Base-by-base conservation (phyloP, 805 yeast species). In the Teunomyces lycoperdinae region DNA sequence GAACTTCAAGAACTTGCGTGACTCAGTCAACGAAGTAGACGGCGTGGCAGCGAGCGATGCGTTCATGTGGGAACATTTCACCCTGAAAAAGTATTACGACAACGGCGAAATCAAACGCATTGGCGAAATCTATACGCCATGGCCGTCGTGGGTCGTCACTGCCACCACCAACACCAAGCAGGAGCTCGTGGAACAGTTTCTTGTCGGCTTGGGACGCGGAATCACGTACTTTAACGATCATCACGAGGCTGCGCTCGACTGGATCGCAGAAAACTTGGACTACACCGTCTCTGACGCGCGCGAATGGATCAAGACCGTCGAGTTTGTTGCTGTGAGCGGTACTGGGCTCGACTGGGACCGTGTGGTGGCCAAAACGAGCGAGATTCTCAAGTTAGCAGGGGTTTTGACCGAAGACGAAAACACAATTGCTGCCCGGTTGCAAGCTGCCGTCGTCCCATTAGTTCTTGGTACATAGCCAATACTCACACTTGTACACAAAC, bases 51-150 rank as follows among this genome's bases (percentile, higher is more conserved):
- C 32, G n/a, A 74, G 84, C 31, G 97, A 90, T 61, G 95, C 92
- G 2, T 90, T 90, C 66, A 87, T 91, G 96, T 90, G 97, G 97
- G 97, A 90, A 61, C 79, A 87, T 66, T 90, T 90, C 72, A 90
- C 97, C 1, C 82, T 91, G 30, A 90, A 90, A 62, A 81, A 80
- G 62, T 90, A 87, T 70, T 89, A 87, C 64, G 96, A 88, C 59
- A 77, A 70, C 47, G 78, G 80, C 16, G 97, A 89, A 58, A 84
- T 91, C 67, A 88, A 86, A 67, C 73, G 79, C 55, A 83, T 90
- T 50, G 97, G 96, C 11, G 88, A 87, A 54, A 89, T 90, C 48
- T 87, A 86, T 67, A 90, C 97, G 0, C 97, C 97, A 14, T 90
- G 97, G 97, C 92, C 97, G 9, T 87, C 96, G 2, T 90, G 97